These are phyloP conservation scores for Yamadazyma dendronema DNA, from an alignment of 1,139 yeast genomes.

Conservation along the genomic window DNA sequence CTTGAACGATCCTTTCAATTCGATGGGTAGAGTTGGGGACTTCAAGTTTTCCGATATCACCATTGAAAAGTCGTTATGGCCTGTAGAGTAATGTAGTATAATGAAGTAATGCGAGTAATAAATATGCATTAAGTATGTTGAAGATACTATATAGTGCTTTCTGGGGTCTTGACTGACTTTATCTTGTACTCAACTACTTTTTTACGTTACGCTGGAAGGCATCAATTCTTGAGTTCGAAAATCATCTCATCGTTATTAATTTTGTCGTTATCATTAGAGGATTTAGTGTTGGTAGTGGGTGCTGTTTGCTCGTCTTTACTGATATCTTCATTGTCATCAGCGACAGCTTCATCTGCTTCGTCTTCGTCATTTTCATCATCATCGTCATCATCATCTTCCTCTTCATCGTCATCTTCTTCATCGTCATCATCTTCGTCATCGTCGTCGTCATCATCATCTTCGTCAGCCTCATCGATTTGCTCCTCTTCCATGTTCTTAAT, in stretches of 20 bases:
- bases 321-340: not conserved
- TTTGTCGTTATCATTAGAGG: conserved; percentile 6
- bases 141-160: not conserved
- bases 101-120: no score
- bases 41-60: not conserved
- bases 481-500: conserved; percentile 32
- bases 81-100: conserved; percentile 1
- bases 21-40: not conserved
- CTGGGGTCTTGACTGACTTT: no score
- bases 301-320: no score
- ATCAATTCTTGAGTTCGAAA: conserved; percentile 26
- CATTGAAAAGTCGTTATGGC: conserved; percentile 4
- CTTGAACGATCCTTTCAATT: conserved; percentile 9
- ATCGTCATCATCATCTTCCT: conserved; percentile 28
- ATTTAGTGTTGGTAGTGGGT: no score
- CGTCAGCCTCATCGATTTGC: conserved; percentile 34
- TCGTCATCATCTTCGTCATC: conserved; percentile 37
- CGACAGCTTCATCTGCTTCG: conserved; percentile 10
- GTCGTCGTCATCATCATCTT: conserved; percentile 37
- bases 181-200: no score
- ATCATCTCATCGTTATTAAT: conserved; percentile 33
- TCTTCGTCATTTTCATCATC: conserved; percentile 20
- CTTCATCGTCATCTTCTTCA: conserved; percentile 31
- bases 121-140: not conserved
- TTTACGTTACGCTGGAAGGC: not conserved